A percentile compares a stretch with the other conserved stretches of the same genome.
phyloP scores from a whole-genome alignment of 768 basidiomycete species.

The Auriscalpium microsporum region DNA sequence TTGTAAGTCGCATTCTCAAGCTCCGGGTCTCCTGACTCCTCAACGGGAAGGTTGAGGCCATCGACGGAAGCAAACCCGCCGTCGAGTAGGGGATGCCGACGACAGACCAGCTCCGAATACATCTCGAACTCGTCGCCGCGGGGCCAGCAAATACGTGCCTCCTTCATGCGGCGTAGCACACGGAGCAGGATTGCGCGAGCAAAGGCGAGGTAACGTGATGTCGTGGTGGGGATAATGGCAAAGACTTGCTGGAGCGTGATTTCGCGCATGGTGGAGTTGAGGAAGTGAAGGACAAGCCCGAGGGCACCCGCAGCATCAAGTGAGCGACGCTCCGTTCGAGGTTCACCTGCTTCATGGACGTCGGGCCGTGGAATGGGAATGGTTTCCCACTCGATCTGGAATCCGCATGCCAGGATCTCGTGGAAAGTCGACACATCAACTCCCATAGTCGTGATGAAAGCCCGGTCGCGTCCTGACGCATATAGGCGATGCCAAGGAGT shows the following conservation, averaged over 20 bases:
- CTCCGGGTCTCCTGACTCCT: background rate
- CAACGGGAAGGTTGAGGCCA: background rate
- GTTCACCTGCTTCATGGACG: slow-evolving; percentile 11
- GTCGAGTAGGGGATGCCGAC: background rate
- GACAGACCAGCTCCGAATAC: background rate
- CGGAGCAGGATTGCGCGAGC: slow-evolving; percentile 23
- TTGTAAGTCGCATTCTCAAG: slow-evolving; percentile 2
- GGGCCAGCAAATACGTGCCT: background rate
- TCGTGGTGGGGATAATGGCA: slow-evolving; percentile 30
- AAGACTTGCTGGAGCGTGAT: slow-evolving; percentile 34
- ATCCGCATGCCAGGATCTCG: too few species aligned
- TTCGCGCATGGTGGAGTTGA: slow-evolving; percentile 33
- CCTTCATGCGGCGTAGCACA: background rate
- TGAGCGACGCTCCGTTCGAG: slow-evolving; percentile 23
- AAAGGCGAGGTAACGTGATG: slow-evolving; percentile 29
- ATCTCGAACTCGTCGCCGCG: background rate
- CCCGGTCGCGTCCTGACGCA: too few species aligned
- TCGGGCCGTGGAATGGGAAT: slow-evolving; percentile 27
- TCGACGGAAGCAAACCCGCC: background rate
- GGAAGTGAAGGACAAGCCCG: slow-evolving; percentile 32
- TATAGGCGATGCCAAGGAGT: too few species aligned
- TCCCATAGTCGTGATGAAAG: too few species aligned
- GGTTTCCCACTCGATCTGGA: slow-evolving; percentile 16
- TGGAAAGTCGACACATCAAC: too few species aligned
- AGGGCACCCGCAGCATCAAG: slow-evolving; percentile 33